Evolutionary conservation across 169 alveolate species (phyloP).

Genomic region (Cryptosporidium baileyi): DNA sequence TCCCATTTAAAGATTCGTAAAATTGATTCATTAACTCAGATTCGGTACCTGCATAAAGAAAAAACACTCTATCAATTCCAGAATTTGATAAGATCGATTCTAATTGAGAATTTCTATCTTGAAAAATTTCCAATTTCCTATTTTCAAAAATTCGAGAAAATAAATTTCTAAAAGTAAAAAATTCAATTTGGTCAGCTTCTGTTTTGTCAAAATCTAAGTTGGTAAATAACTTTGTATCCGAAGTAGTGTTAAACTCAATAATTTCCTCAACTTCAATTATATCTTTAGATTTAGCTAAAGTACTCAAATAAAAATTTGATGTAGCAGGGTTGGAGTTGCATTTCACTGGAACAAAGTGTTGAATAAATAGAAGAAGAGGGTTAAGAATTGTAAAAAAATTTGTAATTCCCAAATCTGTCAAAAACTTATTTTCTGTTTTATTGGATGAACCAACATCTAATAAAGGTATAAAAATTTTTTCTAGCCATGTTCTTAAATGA

Average conservation of each 20-base stretch:
- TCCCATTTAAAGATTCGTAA: constrained; percentile 12
- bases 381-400: constrained; percentile 23
- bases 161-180: background rate
- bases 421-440: background rate
- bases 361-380: constrained; percentile 42
- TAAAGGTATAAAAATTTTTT: constrained; percentile 46
- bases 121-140: background rate
- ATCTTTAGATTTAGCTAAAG: constrained; percentile 1
- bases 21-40: constrained; percentile 18
- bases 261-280: constrained; percentile 2
- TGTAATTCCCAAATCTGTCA: constrained; percentile 27
- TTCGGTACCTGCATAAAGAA: constrained; percentile 42
- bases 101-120: background rate
- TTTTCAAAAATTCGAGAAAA: background rate
- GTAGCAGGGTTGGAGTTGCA: constrained; percentile 57
- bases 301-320: constrained; percentile 3
- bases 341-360: constrained; percentile 9
- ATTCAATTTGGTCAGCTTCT: too few species aligned
- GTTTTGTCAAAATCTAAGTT: background rate
- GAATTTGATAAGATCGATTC: constrained; percentile 6
- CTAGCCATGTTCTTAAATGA: constrained; percentile 38
- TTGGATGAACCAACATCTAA: background rate
- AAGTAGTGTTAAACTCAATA: constrained; percentile 11
- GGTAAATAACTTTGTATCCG: background rate
- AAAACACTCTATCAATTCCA: constrained; percentile 35